Evolutionary conservation across 441 rosid genomes (phyloP), one percentile per base, ranked within the genome.

Genomic region (Hura crepitans): DNA sequence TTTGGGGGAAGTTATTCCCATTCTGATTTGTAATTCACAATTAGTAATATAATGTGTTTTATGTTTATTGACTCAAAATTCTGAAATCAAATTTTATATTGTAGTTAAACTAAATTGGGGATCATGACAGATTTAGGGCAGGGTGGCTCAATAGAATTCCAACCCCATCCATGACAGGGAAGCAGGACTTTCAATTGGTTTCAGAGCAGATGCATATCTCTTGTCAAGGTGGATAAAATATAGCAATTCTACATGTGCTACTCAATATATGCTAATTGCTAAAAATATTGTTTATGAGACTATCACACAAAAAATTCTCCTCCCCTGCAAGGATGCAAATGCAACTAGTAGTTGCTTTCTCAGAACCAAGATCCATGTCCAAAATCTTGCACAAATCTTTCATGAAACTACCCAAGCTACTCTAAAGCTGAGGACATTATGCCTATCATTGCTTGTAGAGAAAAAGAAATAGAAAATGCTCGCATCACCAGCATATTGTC

Each of bases 401-500:
- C n/a, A 0, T 37, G 22, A 39, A 51, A 69, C 18, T 45, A 18
- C 30, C 28, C 20, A 51, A 62, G 30, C 54, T 12, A 6, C 37
- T 62, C 12, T 51, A 50, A 50, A 37, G n/a, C 33, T 33, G 50
- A n/a, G 18, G 27, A 55, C 14, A 37, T 53, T 22, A 46, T 45
- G 31, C 42, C 65, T 59, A 35, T 28, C 47, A 35, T 47, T 47
- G 28, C n/a, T 22, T 11, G 15, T 3, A 14, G 23, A 6, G 17
- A 31, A 50, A 15, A 37, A 14, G 25, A 63, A 66, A 22, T 18
- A 20, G 20, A 33, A 18, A 42, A 20, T 20, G 6, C 25, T 20
- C 35, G 25, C 55, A 55, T 59, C 50, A 46, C 68, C 27, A 23
- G 61, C 8, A 46, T 31, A 71, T 14, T 46, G 56, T 63, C 47